phyloP scores from a whole-genome alignment of 805 yeast genomes.

The Schizosaccharomyces osmophilus region DNA sequence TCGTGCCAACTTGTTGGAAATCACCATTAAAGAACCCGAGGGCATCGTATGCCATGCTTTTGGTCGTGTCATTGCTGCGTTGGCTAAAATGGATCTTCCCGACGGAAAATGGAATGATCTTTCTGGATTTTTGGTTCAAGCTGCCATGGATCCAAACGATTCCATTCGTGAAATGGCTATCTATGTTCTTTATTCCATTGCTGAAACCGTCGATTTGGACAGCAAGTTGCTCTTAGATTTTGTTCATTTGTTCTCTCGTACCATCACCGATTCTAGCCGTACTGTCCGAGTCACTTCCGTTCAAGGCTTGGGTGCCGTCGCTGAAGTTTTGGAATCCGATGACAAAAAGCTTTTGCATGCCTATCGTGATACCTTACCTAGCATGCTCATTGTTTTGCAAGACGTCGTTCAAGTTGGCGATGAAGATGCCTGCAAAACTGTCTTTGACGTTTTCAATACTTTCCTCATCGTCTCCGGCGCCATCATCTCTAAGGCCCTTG shows the following conservation, averaged over 20 bases:
- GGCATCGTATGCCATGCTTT: constrained; percentile 62
- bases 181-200: constrained; percentile 48
- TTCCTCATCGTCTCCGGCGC: constrained; percentile 53
- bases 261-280: constrained; percentile 37
- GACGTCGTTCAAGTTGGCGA: constrained; percentile 51
- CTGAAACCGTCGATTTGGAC: constrained; percentile 44
- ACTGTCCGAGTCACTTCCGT: constrained; percentile 67
- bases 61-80: constrained; percentile 71
- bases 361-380: constrained; percentile 48
- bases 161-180: constrained; percentile 59
- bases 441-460: constrained; percentile 68
- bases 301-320: constrained; percentile 39
- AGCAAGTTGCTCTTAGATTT: constrained; percentile 37
- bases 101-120: constrained; percentile 50
- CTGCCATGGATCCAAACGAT: constrained; percentile 33
- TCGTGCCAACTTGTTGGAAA: constrained; percentile 40
- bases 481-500: constrained; percentile 50
- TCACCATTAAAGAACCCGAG: constrained; percentile 39
- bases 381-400: constrained; percentile 58
- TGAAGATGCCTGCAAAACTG: constrained; percentile 39
- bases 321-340: constrained; percentile 27
- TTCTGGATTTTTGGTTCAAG: constrained; percentile 42
- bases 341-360: constrained; percentile 23
- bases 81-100: constrained; percentile 54
- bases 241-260: constrained; percentile 41